Conservation (phyloP, 306 rosid genomes). For the Hylodesmum podocarpum region DNA sequence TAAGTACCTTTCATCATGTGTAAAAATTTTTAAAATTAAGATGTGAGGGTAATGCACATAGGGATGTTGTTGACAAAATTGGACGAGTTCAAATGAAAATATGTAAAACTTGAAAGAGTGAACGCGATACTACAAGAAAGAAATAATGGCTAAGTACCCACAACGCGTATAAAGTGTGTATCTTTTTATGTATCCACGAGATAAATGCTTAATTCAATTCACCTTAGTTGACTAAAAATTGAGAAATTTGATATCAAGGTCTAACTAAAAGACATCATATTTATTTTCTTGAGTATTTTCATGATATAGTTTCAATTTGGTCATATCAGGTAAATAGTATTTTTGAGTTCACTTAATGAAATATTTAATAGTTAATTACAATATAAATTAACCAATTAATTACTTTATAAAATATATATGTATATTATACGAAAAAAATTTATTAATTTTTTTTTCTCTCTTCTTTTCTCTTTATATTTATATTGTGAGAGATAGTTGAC, state of each 20-base stretch:
- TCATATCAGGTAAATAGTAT: not conserved
- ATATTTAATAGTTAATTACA: too few relatives aligned
- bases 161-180: not conserved
- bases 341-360: not conserved
- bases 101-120: not conserved
- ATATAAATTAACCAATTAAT: too few relatives aligned
- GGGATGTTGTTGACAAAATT: too few relatives aligned
- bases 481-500: too few relatives aligned
- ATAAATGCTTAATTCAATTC: not conserved
- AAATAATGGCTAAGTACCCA: not conserved
- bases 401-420: too few relatives aligned
- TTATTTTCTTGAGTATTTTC: not conserved
- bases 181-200: constrained; percentile 1
- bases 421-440: too few relatives aligned
- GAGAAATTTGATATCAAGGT: not conserved
- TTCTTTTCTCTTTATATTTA: too few relatives aligned
- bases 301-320: not conserved
- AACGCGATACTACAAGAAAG: not conserved
- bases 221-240: not conserved
- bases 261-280: not conserved
- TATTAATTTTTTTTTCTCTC: too few relatives aligned
- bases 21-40: too few relatives aligned
- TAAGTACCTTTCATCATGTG: too few relatives aligned
- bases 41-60: too few relatives aligned
- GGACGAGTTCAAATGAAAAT: not conserved